Conservation (phyloP, 2,329 filamentous ascomycete genomes). For the Endoconidiophora polonica region DNA sequence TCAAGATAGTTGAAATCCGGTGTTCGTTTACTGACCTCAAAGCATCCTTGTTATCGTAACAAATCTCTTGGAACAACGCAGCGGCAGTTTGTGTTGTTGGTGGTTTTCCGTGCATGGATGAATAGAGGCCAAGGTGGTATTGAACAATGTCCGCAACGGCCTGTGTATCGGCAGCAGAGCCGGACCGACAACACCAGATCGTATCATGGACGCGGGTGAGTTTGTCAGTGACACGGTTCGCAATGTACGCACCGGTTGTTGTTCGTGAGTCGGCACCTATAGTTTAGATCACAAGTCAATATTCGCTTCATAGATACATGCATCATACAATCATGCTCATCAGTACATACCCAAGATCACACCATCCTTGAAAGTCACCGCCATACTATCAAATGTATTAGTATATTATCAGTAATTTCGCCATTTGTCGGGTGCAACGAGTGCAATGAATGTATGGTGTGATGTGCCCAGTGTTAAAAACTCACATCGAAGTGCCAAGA, state of each 20-base stretch:
- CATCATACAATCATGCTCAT: no score
- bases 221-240: slow-evolving; percentile 98
- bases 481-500: slow-evolving; percentile 93
- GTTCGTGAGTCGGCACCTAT: slow-evolving; percentile 86
- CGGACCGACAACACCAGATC: slow-evolving; percentile 98
- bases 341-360: slow-evolving; percentile 64
- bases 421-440: background rate
- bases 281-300: background rate
- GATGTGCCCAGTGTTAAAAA: slow-evolving; percentile 8
- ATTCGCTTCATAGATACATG: background rate
- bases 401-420: slow-evolving; percentile 14
- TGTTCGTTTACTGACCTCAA: slow-evolving; percentile 47
- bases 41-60: slow-evolving; percentile 92
- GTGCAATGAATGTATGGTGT: no score
- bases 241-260: slow-evolving; percentile 94
- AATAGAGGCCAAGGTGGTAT: slow-evolving; percentile 87
- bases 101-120: slow-evolving; percentile 72
- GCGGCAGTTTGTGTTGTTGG: slow-evolving; percentile 92
- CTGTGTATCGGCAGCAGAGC: slow-evolving; percentile 93
- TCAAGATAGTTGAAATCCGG: no score
- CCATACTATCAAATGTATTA: slow-evolving; percentile 50
- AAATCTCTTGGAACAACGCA: slow-evolving; percentile 92
- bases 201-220: slow-evolving; percentile 96
- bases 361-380: slow-evolving; percentile 95
- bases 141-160: slow-evolving; percentile 96